Conservation (phyloP, 2,329 filamentous ascomycete species). For the Exserohilum rostratum region DNA sequence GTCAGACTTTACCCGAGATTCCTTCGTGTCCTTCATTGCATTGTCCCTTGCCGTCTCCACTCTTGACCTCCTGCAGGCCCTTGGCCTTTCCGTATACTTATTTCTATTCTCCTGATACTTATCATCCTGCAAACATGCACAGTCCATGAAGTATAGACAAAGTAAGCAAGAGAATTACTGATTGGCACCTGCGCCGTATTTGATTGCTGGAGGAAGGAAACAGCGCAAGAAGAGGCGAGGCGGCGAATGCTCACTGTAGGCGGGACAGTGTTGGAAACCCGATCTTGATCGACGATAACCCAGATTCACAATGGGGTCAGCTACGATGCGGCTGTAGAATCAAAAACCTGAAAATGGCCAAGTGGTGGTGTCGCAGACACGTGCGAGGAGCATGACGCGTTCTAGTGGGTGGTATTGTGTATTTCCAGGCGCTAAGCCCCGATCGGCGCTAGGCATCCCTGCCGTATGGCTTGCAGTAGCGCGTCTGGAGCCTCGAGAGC, state of each 20-base stretch:
- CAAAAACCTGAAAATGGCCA: background rate
- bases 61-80: background rate
- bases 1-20: background rate
- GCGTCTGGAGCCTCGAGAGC: background rate
- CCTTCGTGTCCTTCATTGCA: background rate
- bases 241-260: too few species aligned
- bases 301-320: too few species aligned
- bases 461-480: background rate
- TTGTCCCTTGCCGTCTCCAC: background rate
- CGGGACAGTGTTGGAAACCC: too few species aligned
- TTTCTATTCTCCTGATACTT: too few species aligned
- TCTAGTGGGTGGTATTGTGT: background rate
- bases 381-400: background rate
- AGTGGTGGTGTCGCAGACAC: background rate
- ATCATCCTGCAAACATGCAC: too few species aligned
- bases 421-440: background rate
- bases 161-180: too few species aligned
- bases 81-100: background rate
- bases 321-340: background rate
- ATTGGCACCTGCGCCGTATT: too few species aligned
- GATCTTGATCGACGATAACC: too few species aligned
- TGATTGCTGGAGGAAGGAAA: too few species aligned
- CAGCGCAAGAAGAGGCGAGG: too few species aligned
- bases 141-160: too few species aligned
- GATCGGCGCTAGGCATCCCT: constrained; percentile 2